Evolutionary conservation across 1,139 yeast genomes (phyloP).

Genomic region (Pneumocystis canis): DNA sequence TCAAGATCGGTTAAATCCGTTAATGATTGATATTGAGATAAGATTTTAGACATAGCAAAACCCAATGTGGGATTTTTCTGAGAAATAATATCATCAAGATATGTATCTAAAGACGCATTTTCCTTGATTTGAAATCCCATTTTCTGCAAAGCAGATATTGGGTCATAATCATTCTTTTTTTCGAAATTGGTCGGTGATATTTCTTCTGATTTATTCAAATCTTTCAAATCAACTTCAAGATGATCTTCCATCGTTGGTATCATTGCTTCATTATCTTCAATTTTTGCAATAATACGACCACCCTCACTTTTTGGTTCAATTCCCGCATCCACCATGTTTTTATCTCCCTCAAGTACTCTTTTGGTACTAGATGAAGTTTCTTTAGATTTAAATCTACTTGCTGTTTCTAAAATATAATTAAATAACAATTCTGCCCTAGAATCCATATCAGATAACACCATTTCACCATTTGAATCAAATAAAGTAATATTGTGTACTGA

Average conservation of each 20-base stretch:
- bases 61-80: slow-evolving; percentile 28
- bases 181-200: neutral
- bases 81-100: slow-evolving; percentile 23
- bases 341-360: slow-evolving; percentile 23
- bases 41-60: slow-evolving; percentile 25
- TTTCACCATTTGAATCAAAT: slow-evolving; percentile 22
- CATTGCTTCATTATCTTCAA: slow-evolving; percentile 13
- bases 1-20: slow-evolving; percentile 26
- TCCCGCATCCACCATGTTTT: slow-evolving; percentile 9
- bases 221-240: neutral
- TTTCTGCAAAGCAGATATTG: neutral
- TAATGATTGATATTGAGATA: slow-evolving; percentile 23
- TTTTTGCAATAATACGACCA: slow-evolving; percentile 14
- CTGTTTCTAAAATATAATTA: slow-evolving; percentile 26
- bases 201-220: neutral
- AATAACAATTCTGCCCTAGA: slow-evolving; percentile 26
- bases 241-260: slow-evolving; percentile 1
- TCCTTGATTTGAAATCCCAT: slow-evolving; percentile 11
- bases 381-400: slow-evolving; percentile 23
- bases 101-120: neutral
- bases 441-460: slow-evolving; percentile 21
- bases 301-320: slow-evolving; percentile 15
- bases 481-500: slow-evolving; percentile 21
- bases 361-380: neutral
- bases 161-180: neutral